phyloP scores from a whole-genome alignment of 495 filamentous ascomycete species.

The Tuber borchii region DNA sequence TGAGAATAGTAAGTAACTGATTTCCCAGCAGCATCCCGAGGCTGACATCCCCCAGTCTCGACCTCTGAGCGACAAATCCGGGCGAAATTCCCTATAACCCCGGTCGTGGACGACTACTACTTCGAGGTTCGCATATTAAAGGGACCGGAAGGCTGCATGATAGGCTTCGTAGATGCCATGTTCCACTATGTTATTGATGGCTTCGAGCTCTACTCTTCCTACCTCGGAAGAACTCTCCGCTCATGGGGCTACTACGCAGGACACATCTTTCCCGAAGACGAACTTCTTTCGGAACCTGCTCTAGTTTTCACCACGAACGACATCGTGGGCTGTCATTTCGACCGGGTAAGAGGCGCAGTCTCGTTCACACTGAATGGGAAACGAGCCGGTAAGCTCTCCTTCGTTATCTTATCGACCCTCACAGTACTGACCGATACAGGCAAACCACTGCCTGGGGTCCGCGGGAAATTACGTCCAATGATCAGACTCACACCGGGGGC shows the following conservation, averaged over 20 bases:
- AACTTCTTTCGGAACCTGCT: background rate
- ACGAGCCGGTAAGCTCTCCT: slow-evolving; percentile 8
- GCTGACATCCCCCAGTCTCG: background rate
- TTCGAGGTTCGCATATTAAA: slow-evolving; percentile 12
- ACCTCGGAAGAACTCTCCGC: background rate
- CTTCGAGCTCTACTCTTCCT: background rate
- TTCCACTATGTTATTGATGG: background rate
- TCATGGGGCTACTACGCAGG: background rate
- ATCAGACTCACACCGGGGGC: background rate
- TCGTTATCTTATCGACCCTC: background rate
- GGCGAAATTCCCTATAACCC: background rate
- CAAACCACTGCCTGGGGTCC: background rate
- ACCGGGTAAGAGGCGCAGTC: background rate
- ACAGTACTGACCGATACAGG: background rate
- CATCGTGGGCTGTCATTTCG: slow-evolving; percentile 14
- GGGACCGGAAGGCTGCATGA: background rate
- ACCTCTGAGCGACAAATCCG: background rate
- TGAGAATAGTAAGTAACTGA: slow-evolving; percentile 5
- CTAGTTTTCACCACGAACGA: background rate
- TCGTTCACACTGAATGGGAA: slow-evolving; percentile 17
- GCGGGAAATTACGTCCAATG: slow-evolving; percentile 13
- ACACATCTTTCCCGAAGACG: background rate
- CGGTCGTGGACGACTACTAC: background rate
- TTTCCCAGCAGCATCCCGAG: background rate
- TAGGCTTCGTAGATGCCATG: slow-evolving; percentile 7